A percentile compares a stretch with the other conserved stretches of the same genome.
Conservation (phyloP, 495 filamentous ascomycete genomes). For the Penicillium maclennaniae region DNA sequence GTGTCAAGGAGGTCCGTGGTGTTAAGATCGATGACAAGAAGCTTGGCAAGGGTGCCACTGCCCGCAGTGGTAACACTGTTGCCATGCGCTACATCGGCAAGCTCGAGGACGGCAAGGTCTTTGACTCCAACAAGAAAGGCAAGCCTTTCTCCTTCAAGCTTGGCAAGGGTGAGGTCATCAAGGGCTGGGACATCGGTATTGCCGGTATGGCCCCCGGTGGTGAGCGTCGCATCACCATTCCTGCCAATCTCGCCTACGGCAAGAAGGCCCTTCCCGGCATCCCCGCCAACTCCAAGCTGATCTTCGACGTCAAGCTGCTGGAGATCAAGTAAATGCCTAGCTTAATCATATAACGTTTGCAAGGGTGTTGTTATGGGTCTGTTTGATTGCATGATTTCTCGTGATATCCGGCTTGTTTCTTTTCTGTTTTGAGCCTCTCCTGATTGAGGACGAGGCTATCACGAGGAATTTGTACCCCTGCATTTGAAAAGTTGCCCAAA, state of each 20-base stretch:
- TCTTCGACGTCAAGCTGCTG: conserved; percentile 90
- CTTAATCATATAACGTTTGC: conserved; percentile 20
- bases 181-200: conserved; percentile 96
- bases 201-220: conserved; percentile 87
- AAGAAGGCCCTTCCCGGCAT: conserved; percentile 74
- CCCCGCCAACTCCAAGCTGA: conserved; percentile 80
- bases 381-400: conserved; percentile 32
- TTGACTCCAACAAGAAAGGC: conserved; percentile 97
- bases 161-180: conserved; percentile 92
- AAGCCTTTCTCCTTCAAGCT: conserved; percentile 94
- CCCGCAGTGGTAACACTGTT: conserved; percentile 81
- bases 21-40: conserved; percentile 96
- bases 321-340: conserved; percentile 53
- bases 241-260: conserved; percentile 81
- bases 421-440: conserved; percentile 26
- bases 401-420: conserved; percentile 48
- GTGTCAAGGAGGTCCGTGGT: conserved; percentile 74
- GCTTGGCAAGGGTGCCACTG: conserved; percentile 71
- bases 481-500: conserved; percentile 28
- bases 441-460: conserved; percentile 41
- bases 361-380: conserved; percentile 36
- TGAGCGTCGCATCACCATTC: conserved; percentile 87
- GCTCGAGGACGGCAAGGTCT: conserved; percentile 84
- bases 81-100: conserved; percentile 98
- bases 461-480: conserved; percentile 25